Base-by-base conservation (phyloP, 225 moss, liverwort and hornwort species). In the Rhytidiadelphus loreus region DNA sequence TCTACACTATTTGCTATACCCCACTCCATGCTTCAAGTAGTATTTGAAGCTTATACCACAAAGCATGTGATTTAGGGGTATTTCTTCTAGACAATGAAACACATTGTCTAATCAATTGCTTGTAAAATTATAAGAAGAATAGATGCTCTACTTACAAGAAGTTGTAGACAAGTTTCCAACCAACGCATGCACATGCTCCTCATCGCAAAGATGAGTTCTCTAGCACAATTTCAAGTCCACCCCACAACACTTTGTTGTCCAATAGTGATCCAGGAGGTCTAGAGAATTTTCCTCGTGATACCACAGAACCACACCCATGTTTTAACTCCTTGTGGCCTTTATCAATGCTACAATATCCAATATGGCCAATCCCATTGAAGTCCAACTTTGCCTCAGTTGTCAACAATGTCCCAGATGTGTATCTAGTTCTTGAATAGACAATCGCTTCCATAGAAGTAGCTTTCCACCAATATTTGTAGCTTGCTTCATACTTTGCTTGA, bases 341-440 rank as follows among this genome's bases (percentile, higher is more conserved):
- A 18, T 30, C 18, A 74, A 74, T 2, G 4, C 32, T 50, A 32
- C 74, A 74, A 12, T 2, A 32, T 32, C 74, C 74, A 74, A 74
- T 32, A 48, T 4, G 74, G 48, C 32, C 32, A 50, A 19, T 50
- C 0, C 0, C 32, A 6, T 20, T 2, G 2, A 9, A 1, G 5
- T 26, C 18, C 18, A 46, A 18, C 7, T 19, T 2, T 19, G 3
- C 23, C 6, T 9, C 0, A 53, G 53, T 53, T 52, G 9, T 22
- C 6, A 77, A 5, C 9, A 37, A 35, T 53, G 1, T 37, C 0
- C 77, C 77, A 4, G 77, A 77, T 35, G 0, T 33, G 24, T 77
- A 24, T 23, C 23, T 35, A 7, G 77, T 77, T 53, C 53, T 77
- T 23, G 37, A 77, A 6, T 50, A 77, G 8, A 53, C 35, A 15